Evolutionary conservation across 306 rosid genomes (phyloP).

Genomic region (Quercus parvula): DNA sequence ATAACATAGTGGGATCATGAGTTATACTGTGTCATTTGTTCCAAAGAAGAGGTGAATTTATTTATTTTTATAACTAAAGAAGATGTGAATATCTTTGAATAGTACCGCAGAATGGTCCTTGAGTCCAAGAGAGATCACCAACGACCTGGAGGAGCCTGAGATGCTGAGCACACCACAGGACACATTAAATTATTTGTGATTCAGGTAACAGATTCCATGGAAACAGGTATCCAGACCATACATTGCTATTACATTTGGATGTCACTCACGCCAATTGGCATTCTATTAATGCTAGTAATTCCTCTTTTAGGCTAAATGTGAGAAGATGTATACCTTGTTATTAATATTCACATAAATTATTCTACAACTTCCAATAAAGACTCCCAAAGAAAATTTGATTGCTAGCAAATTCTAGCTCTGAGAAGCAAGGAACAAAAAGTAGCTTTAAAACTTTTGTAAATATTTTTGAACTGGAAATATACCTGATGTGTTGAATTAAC

Average conservation of each 20-base stretch:
- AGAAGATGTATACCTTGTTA: neutral
- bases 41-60: neutral
- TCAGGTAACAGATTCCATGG: neutral
- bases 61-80: neutral
- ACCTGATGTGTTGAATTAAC: constrained; percentile 80
- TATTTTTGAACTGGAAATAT: neutral
- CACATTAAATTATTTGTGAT: neutral
- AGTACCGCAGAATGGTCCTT: constrained; percentile 79
- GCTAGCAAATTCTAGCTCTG: neutral
- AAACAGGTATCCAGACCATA: neutral
- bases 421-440: neutral
- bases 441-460: neutral
- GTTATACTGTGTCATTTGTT: neutral
- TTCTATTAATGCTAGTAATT: neutral
- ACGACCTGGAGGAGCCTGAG: constrained; percentile 57
- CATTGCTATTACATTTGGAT: neutral
- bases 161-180: constrained; percentile 41
- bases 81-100: neutral
- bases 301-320: neutral
- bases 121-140: constrained; percentile 89
- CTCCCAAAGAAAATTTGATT: neutral
- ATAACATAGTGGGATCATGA: constrained; percentile 5
- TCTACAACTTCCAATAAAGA: neutral
- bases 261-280: neutral
- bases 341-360: neutral